These are phyloP conservation scores for Blastosporella zonata DNA, from an alignment of 1,284 basidiomycete genomes.

Conservation along the genomic window DNA sequence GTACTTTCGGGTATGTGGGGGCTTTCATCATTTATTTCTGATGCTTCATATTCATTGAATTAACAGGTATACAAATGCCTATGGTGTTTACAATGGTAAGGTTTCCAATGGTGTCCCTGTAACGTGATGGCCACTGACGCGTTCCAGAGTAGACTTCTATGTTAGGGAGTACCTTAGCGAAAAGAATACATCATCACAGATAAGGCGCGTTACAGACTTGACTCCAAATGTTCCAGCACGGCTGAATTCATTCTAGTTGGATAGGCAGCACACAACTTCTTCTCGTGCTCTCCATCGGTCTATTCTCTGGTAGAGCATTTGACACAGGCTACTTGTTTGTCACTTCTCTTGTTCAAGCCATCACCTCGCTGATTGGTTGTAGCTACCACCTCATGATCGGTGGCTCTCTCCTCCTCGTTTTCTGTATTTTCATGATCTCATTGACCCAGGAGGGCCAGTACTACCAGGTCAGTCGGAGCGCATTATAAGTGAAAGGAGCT, in stretches of 20 bases:
- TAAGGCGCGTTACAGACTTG: slow-evolving; percentile 27
- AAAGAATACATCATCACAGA: slow-evolving; percentile 35
- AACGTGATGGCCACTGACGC: neutral
- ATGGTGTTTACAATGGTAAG: slow-evolving; percentile 39
- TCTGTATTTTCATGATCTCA: slow-evolving; percentile 24
- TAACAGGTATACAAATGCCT: slow-evolving; percentile 37
- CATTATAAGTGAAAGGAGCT: neutral
- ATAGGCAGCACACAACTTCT: slow-evolving; percentile 40
- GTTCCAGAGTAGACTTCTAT: slow-evolving; percentile 33
- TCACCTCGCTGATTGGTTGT: neutral
- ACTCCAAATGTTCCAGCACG: neutral
- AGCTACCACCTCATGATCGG: slow-evolving; percentile 20
- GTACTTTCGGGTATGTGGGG: slow-evolving; percentile 34
- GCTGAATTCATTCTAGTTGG: slow-evolving; percentile 28
- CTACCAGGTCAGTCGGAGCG: slow-evolving; percentile 17
- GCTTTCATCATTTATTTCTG: neutral
- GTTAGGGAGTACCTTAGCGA: slow-evolving; percentile 34
- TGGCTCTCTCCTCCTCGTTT: slow-evolving; percentile 18
- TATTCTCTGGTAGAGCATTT: slow-evolving; percentile 35
- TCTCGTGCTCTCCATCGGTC: slow-evolving; percentile 31
- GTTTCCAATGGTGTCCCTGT: too few species aligned
- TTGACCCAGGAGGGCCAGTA: slow-evolving; percentile 19
- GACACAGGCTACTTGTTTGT: slow-evolving; percentile 36
- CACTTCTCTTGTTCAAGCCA: neutral
- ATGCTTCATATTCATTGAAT: neutral